Evolutionary conservation across 1,284 basidiomycete species (phyloP).

Genomic region (Ganoderma sp.): DNA sequence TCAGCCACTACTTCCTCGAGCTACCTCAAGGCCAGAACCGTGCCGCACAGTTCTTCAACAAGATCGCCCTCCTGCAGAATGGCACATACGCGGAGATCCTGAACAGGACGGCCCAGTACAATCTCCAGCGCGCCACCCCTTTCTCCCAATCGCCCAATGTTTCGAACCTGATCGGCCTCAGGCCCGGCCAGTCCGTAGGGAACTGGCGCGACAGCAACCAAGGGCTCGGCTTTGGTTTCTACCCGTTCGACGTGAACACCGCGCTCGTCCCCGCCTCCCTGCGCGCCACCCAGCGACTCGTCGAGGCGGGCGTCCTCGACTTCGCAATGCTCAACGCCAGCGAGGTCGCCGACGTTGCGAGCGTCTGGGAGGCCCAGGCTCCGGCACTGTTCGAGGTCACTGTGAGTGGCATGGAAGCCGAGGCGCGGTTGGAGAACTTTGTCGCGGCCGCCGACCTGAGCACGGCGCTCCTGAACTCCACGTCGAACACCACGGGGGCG

Average conservation of each 20-base stretch:
- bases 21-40: conserved; percentile 42
- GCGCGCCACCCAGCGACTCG: conserved; percentile 48
- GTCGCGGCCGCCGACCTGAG: conserved; percentile 46
- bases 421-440: conserved; percentile 47
- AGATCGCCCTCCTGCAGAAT: conserved; percentile 44
- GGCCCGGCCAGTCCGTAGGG: conserved; percentile 44
- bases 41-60: conserved; percentile 33
- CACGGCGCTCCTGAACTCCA: conserved; percentile 38
- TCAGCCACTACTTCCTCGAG: conserved; percentile 49
- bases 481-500: not conserved
- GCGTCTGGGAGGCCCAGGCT: conserved; percentile 49
- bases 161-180: conserved; percentile 43
- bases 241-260: conserved; percentile 55
- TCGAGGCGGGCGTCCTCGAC: conserved; percentile 42
- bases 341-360: conserved; percentile 40
- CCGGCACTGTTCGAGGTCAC: conserved; percentile 49
- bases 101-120: conserved; percentile 38
- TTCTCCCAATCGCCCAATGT: conserved; percentile 42
- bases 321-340: conserved; percentile 13
- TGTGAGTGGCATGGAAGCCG: conserved; percentile 41
- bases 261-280: conserved; percentile 56
- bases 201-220: conserved; percentile 58
- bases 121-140: conserved; percentile 38
- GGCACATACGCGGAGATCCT: conserved; percentile 46
- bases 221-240: conserved; percentile 53